Percentiles rank a stretch among this genome's conserved stretches.
These are phyloP conservation scores for Apium graveolens DNA, from an alignment of 129 eudicot species.

Conservation along the genomic window DNA sequence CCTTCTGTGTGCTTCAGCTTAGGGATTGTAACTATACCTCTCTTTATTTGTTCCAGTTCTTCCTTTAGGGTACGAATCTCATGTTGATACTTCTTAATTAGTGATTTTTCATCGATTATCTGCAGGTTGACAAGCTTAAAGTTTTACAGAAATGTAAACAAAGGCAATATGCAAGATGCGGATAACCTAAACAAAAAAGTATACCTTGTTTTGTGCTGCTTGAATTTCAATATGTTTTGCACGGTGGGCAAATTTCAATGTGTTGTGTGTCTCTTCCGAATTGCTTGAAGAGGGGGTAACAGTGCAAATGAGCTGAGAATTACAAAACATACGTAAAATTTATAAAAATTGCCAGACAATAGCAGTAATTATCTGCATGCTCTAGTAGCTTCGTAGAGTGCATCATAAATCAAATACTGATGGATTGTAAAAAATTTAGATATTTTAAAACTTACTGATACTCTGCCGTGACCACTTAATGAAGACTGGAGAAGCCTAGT, in stretches of 20 bases:
- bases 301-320: constrained; percentile 72
- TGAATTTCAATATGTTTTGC: constrained; percentile 95
- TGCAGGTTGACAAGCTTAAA: constrained; percentile 34
- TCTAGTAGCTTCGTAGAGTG: background rate
- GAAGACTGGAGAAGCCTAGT: constrained; percentile 94
- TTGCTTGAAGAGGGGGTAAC: constrained; percentile 94
- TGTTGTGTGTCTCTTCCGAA: constrained; percentile 95
- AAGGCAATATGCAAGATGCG: constrained; percentile 6
- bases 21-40: constrained; percentile 75
- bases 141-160: constrained; percentile 1
- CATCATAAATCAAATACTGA: background rate
- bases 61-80: constrained; percentile 83
- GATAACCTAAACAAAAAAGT: constrained; percentile 10
- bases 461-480: constrained; percentile 93
- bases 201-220: constrained; percentile 93
- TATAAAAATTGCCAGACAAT: background rate
- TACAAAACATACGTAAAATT: background rate
- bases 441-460: constrained; percentile 59
- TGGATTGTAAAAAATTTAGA: background rate
- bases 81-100: constrained; percentile 92
- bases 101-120: constrained; percentile 97
- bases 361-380: background rate
- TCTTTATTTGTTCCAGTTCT: constrained; percentile 83
- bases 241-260: constrained; percentile 94
- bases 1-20: constrained; percentile 57